Evolutionary conservation across 1,139 yeast genomes (phyloP).

Genomic region (Zhuliangozyma parablackwelliae): DNA sequence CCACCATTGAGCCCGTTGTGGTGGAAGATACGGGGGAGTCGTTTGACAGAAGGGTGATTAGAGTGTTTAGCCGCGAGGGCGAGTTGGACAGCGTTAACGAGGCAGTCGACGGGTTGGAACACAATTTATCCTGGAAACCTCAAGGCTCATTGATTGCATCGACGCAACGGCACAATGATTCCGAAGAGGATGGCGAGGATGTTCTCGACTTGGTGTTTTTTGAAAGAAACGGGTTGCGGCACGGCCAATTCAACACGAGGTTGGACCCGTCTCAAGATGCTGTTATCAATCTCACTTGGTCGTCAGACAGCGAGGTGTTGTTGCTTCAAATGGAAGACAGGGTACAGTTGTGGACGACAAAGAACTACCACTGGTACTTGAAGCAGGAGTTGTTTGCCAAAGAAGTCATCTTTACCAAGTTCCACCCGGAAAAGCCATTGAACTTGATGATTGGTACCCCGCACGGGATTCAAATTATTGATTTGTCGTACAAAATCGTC

Average conservation of each 20-base stretch:
- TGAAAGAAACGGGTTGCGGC: conserved; percentile 90
- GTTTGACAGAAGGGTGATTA: conserved; percentile 65
- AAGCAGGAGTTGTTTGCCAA: conserved; percentile 62
- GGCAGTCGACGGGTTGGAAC: conserved; percentile 81
- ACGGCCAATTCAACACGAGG: conserved; percentile 78
- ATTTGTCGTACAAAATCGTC: conserved; percentile 60
- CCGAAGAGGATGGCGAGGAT: conserved; percentile 37
- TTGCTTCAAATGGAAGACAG: conserved; percentile 59
- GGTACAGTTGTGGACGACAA: conserved; percentile 84
- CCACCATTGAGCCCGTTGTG: conserved; percentile 52
- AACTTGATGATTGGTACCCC: conserved; percentile 63
- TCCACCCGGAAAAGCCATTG: conserved; percentile 89
- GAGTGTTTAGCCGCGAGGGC: conserved; percentile 82
- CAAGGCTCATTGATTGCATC: conserved; percentile 86
- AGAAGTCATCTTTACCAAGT: conserved; percentile 46
- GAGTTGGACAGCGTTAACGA: conserved; percentile 80
- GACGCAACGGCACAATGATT: conserved; percentile 57
- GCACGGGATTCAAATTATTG: conserved; percentile 53
- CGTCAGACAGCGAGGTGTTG: conserved; percentile 72
- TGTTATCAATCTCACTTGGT: conserved; percentile 68
- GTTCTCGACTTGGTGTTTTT: conserved; percentile 66
- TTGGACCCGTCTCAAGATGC: conserved; percentile 44
- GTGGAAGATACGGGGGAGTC: conserved; percentile 37
- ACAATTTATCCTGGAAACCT: conserved; percentile 79
- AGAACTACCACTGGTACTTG: conserved; percentile 93